phyloP scores from a whole-genome alignment of 1,284 basidiomycete species.

The Mycena sp. region DNA sequence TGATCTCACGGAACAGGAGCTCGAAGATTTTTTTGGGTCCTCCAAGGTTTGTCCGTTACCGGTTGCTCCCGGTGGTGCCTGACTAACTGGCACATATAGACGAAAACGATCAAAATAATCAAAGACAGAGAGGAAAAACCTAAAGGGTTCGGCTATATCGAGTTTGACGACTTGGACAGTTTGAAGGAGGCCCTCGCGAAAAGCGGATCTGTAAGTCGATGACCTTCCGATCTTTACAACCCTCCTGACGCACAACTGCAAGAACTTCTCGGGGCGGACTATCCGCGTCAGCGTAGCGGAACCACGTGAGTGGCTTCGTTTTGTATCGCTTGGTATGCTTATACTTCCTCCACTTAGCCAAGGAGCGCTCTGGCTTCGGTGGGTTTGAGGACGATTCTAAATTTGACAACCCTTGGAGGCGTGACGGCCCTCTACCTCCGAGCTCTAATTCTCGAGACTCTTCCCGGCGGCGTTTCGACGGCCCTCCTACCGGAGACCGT shows the following conservation, averaged over 20 bases:
- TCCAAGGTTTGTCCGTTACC: slow-evolving; percentile 71
- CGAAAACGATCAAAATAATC: slow-evolving; percentile 92
- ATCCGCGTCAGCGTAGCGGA: slow-evolving; percentile 96
- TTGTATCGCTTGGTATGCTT: slow-evolving; percentile 10
- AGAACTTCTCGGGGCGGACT: slow-evolving; percentile 82
- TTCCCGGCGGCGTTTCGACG: slow-evolving; percentile 72
- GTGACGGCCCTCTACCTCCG: slow-evolving; percentile 88
- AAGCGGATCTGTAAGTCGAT: slow-evolving; percentile 64
- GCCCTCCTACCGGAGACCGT: slow-evolving; percentile 57
- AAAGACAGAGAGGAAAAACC: slow-evolving; percentile 91
- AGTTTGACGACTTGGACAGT: slow-evolving; percentile 87
- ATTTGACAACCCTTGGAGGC: slow-evolving; percentile 85
- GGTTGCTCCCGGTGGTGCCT: slow-evolving; percentile 29
- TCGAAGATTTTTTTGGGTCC: slow-evolving; percentile 83
- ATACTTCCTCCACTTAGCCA: slow-evolving; percentile 57
- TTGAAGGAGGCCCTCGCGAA: slow-evolving; percentile 85
- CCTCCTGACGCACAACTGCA: slow-evolving; percentile 17
- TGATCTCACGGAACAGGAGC: slow-evolving; percentile 87
- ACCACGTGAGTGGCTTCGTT: slow-evolving; percentile 72
- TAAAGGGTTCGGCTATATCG: slow-evolving; percentile 98
- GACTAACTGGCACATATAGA: slow-evolving; percentile 49
- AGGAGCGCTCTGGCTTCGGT: slow-evolving; percentile 71
- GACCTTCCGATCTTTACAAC: slow-evolving; percentile 5
- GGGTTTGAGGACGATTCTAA: slow-evolving; percentile 74
- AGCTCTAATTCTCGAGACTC: slow-evolving; percentile 61